Evolutionary conservation across 495 filamentous ascomycete species (phyloP), one percentile per base, ranked within the genome.

Genomic region (Aspergillus indologenus): DNA sequence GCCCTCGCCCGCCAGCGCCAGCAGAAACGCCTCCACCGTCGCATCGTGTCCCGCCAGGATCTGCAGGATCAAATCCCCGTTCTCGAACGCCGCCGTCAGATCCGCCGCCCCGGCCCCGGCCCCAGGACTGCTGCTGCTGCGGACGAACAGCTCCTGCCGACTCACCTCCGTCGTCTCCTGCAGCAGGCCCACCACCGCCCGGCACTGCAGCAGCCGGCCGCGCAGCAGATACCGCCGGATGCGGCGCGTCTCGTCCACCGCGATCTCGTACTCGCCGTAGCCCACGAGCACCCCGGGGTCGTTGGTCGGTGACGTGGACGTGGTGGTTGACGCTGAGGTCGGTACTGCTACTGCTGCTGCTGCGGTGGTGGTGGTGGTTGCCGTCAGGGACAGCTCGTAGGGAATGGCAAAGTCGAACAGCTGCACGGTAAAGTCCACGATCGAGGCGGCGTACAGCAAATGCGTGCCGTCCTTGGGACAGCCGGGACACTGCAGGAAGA

Each of bases 181-280:
- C 42, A 75, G 56, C 46, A 66, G 40, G 1, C 62, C 55, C 23
- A 77, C 49, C 5, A 70, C 60, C 26, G 71, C 71, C 55, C 67
- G 63, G 19, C 68, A 75, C 34, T 72, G 71, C 5, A 67, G 31
- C 5, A 77, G 62, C 0, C 71, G 64, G 0, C 71, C 66, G 0
- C 67, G 66, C 23, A 76, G 48, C 3, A 76, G 48, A 26, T 75
- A 70, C 1, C 64, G 66, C 19, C 72, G 70, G 23, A 77, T 68
- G 15, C 66, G 71, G 2, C 63, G 65, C 23, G 68, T 69, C 47
- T 77, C 75, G 15, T 74, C 71, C 1, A 61, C 62, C n/a, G 65
- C 62, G 22, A 71, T 59, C 57, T 76, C 73, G 60, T 77, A 77
- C 63, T 72, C 68, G 22, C 75, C 75, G 54, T 77, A 77, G 20